phyloP scores from a whole-genome alignment of 768 basidiomycete genomes.

The Polyporus arcularius region DNA sequence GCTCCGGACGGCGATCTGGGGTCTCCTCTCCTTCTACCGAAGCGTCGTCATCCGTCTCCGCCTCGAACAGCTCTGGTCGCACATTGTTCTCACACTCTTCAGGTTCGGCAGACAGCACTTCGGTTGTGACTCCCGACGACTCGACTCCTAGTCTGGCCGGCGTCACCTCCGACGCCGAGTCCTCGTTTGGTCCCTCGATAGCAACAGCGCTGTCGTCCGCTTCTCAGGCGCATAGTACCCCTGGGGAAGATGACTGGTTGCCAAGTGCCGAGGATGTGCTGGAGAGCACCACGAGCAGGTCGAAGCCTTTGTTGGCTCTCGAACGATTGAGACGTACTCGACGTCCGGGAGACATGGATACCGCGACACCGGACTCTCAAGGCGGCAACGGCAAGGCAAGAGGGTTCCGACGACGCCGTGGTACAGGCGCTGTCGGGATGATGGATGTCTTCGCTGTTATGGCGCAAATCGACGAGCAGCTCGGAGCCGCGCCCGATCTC shows the following conservation, averaged over 20 bases:
- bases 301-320: constrained; percentile 69
- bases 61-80: constrained; percentile 27
- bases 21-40: constrained; percentile 30
- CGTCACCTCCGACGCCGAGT: background rate
- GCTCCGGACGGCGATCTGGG: constrained; percentile 19
- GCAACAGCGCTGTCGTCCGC: constrained; percentile 5
- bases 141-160: background rate
- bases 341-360: constrained; percentile 7
- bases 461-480: constrained; percentile 79
- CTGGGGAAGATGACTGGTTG: constrained; percentile 39
- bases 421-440: constrained; percentile 46
- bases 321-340: constrained; percentile 62
- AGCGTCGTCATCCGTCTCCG: constrained; percentile 15
- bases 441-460: constrained; percentile 83
- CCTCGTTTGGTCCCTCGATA: background rate
- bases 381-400: constrained; percentile 10
- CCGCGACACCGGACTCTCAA: background rate
- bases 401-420: constrained; percentile 22
- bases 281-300: constrained; percentile 69
- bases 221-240: constrained; percentile 12
- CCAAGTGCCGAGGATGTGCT: constrained; percentile 60
- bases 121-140: constrained; percentile 19
- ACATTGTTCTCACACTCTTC: constrained; percentile 24
- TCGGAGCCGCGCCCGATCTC: constrained; percentile 64
- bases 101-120: constrained; percentile 8